Base-by-base conservation (phyloP, 1,139 yeast genomes). In the Debaryomycetaceae sp. region DNA sequence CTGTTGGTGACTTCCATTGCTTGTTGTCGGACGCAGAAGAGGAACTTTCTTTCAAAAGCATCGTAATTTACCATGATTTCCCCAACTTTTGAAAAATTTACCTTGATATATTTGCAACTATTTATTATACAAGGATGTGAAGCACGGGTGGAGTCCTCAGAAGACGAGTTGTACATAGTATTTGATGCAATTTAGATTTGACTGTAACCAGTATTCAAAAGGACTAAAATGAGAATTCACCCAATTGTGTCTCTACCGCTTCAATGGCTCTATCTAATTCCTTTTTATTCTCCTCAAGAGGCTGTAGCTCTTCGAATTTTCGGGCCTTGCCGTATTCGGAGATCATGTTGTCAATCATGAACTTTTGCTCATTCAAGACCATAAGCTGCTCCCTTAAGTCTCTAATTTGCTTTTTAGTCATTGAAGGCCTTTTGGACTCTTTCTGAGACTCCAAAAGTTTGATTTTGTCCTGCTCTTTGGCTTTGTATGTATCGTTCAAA, bases 311-410 rank as follows among this genome's bases (percentile, higher is more conserved):
- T 50, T 90, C 97, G 58, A 88, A 89, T 51, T 81, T 79, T 38
- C 97, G 70, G 45, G 78, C 80, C 50, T 73, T 75, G 47, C 85
- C 87, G 38, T 85, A 80, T 17, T 76, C 80, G 5, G 73, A 70
- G 20, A 87, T 76, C 75, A 85, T 77, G 23, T 78, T 75, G 45
- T 81, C 80, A 4, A 91, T 83, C 49, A 91, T 64, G 54, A 80
- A 89, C 56, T 75, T 75, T 57, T 91, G 98, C 58, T 91, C 97
- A 51, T 85, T 85, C 64, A 89, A 69, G 11, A 91, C 97, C 85
- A 90, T 86, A 45, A 91, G 64, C 53, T 86, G 85, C 54, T 89
- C 95, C 45, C 95, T 71, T 34, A 78, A 65, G 46, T 75, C 76
- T 43, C 87, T 70, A 5, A 86, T 79, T 52, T 83, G 80, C 41